phyloP scores from a whole-genome alignment of 1,139 yeast genomes.

The Zygoascus hellenicus region DNA sequence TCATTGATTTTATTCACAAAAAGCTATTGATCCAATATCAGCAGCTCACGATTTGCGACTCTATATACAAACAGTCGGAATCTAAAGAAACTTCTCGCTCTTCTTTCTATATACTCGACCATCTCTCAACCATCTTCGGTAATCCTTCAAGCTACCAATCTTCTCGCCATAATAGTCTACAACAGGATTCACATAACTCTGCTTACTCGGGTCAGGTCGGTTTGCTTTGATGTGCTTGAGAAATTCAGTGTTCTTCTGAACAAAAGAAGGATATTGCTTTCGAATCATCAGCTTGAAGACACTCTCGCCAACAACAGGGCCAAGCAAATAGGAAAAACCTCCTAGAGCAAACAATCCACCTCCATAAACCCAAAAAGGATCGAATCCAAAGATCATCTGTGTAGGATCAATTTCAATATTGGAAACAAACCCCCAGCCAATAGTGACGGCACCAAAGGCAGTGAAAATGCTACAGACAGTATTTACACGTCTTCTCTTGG shows the following conservation, averaged over 20 bases:
- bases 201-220: constrained; percentile 92
- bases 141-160: constrained; percentile 77
- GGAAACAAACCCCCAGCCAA: constrained; percentile 72
- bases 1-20: too few species aligned
- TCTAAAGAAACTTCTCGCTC: constrained; percentile 61
- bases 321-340: constrained; percentile 71
- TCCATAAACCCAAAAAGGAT: constrained; percentile 63
- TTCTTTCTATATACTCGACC: constrained; percentile 87
- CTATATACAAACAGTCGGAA: too few species aligned
- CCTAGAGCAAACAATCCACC: constrained; percentile 61
- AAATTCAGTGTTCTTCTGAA: constrained; percentile 61
- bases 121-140: constrained; percentile 94
- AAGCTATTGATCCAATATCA: too few species aligned
- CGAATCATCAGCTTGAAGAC: constrained; percentile 54
- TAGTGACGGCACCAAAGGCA: constrained; percentile 59
- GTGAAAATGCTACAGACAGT: constrained; percentile 61
- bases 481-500: constrained; percentile 67
- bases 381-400: constrained; percentile 76
- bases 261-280: constrained; percentile 38
- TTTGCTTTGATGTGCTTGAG: constrained; percentile 65
- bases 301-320: constrained; percentile 74
- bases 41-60: not conserved
- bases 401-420: constrained; percentile 81
- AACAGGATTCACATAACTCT: constrained; percentile 88
- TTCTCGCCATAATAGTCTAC: constrained; percentile 98